A percentile compares a stretch with the other conserved stretches of the same genome.
phyloP scores from a whole-genome alignment of 306 rosid genomes.

The Trifolium dubium region DNA sequence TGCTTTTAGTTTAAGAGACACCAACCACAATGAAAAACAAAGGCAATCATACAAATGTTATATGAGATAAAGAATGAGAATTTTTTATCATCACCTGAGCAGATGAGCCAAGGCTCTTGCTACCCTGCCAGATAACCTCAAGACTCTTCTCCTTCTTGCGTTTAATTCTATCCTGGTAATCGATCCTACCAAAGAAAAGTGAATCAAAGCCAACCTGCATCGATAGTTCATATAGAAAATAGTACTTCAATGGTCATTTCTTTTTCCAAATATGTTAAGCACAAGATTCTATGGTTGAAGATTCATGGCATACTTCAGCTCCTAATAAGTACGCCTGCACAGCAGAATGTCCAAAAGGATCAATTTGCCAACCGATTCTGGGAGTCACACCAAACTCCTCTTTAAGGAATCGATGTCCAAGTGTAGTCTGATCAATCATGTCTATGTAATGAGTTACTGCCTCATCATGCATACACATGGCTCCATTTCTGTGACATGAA shows the following conservation, averaged over 20 bases:
- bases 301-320: conserved; percentile 60
- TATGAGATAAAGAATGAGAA: conserved; percentile 5
- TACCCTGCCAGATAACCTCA: conserved; percentile 82
- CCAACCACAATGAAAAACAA: conserved; percentile 25
- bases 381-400: conserved; percentile 68
- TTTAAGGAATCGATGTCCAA: conserved; percentile 76
- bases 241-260: conserved; percentile 5
- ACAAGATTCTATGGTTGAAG: conserved; percentile 37
- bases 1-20: conserved; percentile 18
- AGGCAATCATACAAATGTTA: conserved; percentile 30
- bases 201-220: conserved; percentile 78
- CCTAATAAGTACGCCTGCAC: conserved; percentile 82
- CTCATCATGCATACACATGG: conserved; percentile 93
- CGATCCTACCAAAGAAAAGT: conserved; percentile 80
- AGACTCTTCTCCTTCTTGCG: conserved; percentile 80
- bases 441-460: conserved; percentile 84
- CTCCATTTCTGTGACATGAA: conserved; percentile 70
- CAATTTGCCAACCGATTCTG: conserved; percentile 90
- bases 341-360: conserved; percentile 90
- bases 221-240: conserved; percentile 20
- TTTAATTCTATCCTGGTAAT: conserved; percentile 80
- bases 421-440: conserved; percentile 88
- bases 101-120: conserved; percentile 75
- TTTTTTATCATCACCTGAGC: conserved; percentile 59
- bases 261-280: conserved; percentile 35